Percentiles rank a stretch among this genome's conserved stretches.
These are phyloP conservation scores for Albizia julibrissin DNA, from an alignment of 306 rosid species.

Conservation along the genomic window DNA sequence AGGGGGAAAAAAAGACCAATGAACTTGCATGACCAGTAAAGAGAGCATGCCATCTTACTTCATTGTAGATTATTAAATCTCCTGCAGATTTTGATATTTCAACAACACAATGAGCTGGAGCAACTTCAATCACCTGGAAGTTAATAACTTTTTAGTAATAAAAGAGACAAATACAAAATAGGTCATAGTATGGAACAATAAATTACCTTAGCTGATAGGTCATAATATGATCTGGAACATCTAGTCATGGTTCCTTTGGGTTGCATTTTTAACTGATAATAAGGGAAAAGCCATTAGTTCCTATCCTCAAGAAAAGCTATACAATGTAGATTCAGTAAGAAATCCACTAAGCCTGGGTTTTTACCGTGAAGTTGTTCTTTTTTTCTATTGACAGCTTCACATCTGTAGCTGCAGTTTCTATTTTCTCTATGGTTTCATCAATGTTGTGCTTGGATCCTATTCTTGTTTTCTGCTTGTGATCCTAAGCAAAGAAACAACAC, in stretches of 20 bases:
- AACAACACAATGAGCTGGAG: constrained; percentile 77
- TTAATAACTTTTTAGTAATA: constrained; percentile 18
- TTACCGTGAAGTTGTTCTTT: constrained; percentile 58
- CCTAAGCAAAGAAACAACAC: constrained; percentile 45
- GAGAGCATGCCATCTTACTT: constrained; percentile 43
- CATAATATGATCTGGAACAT: constrained; percentile 55
- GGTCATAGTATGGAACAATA: neutral
- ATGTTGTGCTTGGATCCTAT: constrained; percentile 66
- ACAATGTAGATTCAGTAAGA: neutral
- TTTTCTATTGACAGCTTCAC: constrained; percentile 57
- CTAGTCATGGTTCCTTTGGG: constrained; percentile 55
- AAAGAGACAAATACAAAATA: neutral
- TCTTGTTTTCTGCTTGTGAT: constrained; percentile 46
- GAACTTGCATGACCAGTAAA: constrained; percentile 4
- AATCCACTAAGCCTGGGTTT: neutral
- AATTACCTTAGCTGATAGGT: constrained; percentile 74
- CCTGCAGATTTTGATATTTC: constrained; percentile 75
- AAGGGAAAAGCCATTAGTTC: constrained; percentile 10
- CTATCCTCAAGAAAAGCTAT: constrained; percentile 1
- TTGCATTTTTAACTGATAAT: constrained; percentile 65
- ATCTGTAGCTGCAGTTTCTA: constrained; percentile 80
- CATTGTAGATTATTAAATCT: constrained; percentile 51
- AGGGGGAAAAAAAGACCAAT: neutral
- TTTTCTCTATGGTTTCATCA: constrained; percentile 67
- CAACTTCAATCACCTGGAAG: constrained; percentile 75